These are phyloP conservation scores for Asclepias syriaca DNA, from an alignment of 257 asterid species.

Conservation along the genomic window DNA sequence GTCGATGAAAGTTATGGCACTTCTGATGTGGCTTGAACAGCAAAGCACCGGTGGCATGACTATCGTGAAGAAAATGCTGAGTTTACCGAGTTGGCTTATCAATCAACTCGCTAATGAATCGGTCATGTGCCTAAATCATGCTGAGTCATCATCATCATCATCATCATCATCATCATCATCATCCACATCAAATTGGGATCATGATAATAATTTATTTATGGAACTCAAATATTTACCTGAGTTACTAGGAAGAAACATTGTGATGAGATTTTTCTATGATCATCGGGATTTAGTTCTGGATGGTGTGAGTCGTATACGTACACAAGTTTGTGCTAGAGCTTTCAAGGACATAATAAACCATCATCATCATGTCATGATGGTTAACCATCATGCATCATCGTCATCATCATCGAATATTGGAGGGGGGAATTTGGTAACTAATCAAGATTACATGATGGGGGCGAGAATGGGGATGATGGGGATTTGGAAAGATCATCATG, in stretches of 20 bases:
- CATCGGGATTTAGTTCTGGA: conserved; percentile 29
- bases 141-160: conserved; percentile 17
- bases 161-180: conserved; percentile 3
- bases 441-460: too few relatives aligned
- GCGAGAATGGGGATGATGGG: too few relatives aligned
- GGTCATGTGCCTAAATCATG: conserved; percentile 31
- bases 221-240: conserved; percentile 23
- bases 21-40: conserved; percentile 53
- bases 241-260: conserved; percentile 12
- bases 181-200: too few relatives aligned
- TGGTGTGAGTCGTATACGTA: conserved; percentile 20
- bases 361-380: too few relatives aligned
- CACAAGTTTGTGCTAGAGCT: conserved; percentile 41
- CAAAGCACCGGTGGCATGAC: conserved; percentile 13
- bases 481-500: too few relatives aligned
- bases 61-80: conserved; percentile 26
- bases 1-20: conserved; percentile 46
- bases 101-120: conserved; percentile 40
- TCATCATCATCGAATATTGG: too few relatives aligned
- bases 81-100: conserved; percentile 28
- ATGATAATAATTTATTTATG: neutral
- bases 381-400: too few relatives aligned
- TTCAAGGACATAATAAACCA: conserved; percentile 41
- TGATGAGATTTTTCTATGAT: conserved; percentile 30
- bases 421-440: too few relatives aligned